Percentiles rank a stretch among this genome's conserved stretches.
Evolutionary conservation across 148 eudicot genomes (phyloP).

Genomic region (Rhododendron henanense): DNA sequence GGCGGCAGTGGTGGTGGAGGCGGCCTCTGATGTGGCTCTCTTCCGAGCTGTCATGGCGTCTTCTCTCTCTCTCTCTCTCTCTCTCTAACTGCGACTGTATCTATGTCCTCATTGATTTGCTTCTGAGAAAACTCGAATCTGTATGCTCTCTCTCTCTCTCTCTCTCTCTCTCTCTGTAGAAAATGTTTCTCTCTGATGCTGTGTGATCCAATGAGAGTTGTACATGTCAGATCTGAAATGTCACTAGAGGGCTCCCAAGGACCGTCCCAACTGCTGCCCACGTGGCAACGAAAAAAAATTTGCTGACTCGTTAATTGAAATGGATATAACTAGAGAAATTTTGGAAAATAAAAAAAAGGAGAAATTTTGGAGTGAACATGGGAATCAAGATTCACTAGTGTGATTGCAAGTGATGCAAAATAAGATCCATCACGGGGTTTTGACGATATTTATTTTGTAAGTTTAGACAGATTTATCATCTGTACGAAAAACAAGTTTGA

Average conservation of each 20-base stretch:
- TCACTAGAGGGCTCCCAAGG: not conserved
- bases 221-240: not conserved
- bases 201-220: not conserved
- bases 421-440: too few relatives aligned
- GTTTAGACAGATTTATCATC: too few relatives aligned
- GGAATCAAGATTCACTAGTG: too few relatives aligned
- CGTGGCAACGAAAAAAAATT: not conserved
- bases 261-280: not conserved
- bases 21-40: not conserved
- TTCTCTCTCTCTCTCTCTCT: not conserved
- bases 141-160: not conserved
- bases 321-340: too few relatives aligned
- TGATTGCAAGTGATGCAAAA: too few relatives aligned
- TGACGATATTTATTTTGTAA: too few relatives aligned
- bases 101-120: not conserved
- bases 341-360: too few relatives aligned
- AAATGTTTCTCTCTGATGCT: not conserved
- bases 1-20: not conserved
- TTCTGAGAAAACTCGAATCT: not conserved
- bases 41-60: slow-evolving; percentile 10
- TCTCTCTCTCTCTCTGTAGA: not conserved
- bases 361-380: too few relatives aligned
- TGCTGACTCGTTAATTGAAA: not conserved
- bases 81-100: not conserved
- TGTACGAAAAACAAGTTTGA: too few relatives aligned